phyloP scores from a whole-genome alignment of 306 rosid genomes.

The Luffa acutangula region DNA sequence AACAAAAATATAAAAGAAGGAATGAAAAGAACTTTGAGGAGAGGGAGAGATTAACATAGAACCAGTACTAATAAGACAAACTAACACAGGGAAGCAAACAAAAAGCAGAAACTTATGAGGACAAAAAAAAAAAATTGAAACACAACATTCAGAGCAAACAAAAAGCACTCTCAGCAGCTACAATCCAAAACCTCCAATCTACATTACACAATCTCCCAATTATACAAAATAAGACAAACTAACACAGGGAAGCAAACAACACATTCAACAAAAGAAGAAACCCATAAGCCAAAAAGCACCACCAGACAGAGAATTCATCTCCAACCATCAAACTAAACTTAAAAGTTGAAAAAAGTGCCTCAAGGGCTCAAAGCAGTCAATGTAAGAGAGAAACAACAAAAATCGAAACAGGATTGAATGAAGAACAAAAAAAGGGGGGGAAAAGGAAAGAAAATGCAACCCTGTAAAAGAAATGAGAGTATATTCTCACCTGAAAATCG shows the following conservation, averaged over 20 bases:
- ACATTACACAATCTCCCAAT: not conserved
- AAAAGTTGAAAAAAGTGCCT: conserved; percentile 7
- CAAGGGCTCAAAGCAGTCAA: conserved; percentile 2
- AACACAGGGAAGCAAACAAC: not conserved
- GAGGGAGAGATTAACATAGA: not conserved
- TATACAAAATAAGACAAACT: not conserved
- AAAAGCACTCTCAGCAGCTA: not conserved
- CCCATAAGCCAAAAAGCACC: not conserved
- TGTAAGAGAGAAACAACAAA: conserved; percentile 22
- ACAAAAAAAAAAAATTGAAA: not conserved
- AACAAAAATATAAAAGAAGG: not conserved
- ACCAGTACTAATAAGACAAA: no score
- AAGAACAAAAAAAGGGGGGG: no score
- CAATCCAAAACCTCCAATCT: not conserved
- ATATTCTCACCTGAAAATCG: no score
- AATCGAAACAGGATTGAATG: no score
- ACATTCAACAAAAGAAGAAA: not conserved
- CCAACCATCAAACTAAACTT: conserved; percentile 11
- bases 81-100: no score
- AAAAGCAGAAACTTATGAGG: not conserved
- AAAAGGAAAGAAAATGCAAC: no score
- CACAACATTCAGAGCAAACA: not conserved
- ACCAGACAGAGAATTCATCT: not conserved
- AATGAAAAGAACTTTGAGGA: not conserved
- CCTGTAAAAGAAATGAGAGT: no score